Evolutionary conservation across 495 filamentous ascomycete genomes (phyloP).

Genomic region (Trichoderma orchidacearum): DNA sequence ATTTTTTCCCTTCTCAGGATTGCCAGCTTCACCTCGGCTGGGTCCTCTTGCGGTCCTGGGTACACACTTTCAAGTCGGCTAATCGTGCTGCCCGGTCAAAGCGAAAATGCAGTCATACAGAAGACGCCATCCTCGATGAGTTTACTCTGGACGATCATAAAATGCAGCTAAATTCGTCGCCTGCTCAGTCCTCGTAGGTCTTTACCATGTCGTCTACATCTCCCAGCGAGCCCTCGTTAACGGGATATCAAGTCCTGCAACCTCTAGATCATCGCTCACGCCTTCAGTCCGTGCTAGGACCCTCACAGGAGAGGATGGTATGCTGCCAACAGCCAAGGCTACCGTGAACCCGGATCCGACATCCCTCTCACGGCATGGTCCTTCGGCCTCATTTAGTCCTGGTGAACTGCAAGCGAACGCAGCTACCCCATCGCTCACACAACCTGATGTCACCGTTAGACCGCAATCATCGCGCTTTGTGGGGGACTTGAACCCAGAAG

Average conservation of each 20-base stretch:
- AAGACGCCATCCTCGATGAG: conserved; percentile 3
- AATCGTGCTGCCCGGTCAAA: conserved; percentile 4
- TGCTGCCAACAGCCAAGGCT: neutral
- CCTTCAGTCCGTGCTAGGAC: conserved; percentile 4
- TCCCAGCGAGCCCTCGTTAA: neutral
- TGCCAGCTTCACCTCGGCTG: too few species aligned
- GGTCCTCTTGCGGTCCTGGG: too few species aligned
- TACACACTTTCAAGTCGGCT: too few species aligned
- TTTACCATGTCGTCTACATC: neutral
- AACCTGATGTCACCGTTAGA: neutral
- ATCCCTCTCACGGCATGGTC: neutral
- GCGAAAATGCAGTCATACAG: conserved; percentile 16
- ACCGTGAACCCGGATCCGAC: neutral
- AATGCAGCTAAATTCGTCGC: conserved; percentile 7
- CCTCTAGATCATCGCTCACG: neutral
- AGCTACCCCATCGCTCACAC: neutral
- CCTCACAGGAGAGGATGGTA: neutral
- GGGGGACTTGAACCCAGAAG: conserved; percentile 40
- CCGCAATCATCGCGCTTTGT: conserved; percentile 24
- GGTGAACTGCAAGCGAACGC: neutral
- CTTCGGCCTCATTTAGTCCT: neutral
- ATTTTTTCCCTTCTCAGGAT: neutral
- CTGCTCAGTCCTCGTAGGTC: conserved; percentile 8
- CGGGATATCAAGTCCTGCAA: neutral
- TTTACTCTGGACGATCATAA: neutral